These are phyloP conservation scores for Xylaria acuta DNA, from an alignment of 495 filamentous ascomycete genomes.

Conservation along the genomic window DNA sequence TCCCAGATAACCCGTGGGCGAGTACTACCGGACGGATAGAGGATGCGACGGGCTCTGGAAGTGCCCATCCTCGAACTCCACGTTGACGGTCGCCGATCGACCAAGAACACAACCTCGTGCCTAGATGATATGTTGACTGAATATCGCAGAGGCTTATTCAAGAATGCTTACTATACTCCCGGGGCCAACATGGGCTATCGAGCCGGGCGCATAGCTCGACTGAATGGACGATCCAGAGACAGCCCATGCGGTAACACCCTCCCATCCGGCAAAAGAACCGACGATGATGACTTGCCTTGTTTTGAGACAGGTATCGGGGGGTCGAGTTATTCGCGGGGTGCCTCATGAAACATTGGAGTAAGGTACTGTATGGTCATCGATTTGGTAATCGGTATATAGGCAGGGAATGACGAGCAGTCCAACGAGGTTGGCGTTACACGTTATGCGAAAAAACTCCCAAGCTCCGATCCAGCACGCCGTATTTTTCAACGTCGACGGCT, in stretches of 20 bases:
- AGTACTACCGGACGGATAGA: background rate
- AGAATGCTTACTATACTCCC: constrained; percentile 17
- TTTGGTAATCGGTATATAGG: background rate
- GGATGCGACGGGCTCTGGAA: background rate
- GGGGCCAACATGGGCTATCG: background rate
- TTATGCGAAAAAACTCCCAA: background rate
- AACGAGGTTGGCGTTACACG: background rate
- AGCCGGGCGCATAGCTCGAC: background rate
- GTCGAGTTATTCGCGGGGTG: background rate
- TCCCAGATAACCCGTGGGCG: background rate
- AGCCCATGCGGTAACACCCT: constrained; percentile 10
- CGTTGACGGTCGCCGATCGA: background rate
- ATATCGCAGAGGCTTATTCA: background rate
- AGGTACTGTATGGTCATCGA: background rate
- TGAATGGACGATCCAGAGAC: background rate
- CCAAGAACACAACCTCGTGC: background rate
- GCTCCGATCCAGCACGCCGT: background rate
- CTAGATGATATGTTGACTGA: background rate
- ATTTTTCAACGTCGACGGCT: background rate
- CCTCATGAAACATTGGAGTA: constrained; percentile 11
- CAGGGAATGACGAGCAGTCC: background rate
- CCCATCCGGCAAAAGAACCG: constrained; percentile 4
- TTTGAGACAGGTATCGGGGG: background rate
- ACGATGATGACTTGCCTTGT: background rate
- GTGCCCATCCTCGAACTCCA: background rate